phyloP scores from a whole-genome alignment of 495 filamentous ascomycete genomes.

The Neurospora intermedia region DNA sequence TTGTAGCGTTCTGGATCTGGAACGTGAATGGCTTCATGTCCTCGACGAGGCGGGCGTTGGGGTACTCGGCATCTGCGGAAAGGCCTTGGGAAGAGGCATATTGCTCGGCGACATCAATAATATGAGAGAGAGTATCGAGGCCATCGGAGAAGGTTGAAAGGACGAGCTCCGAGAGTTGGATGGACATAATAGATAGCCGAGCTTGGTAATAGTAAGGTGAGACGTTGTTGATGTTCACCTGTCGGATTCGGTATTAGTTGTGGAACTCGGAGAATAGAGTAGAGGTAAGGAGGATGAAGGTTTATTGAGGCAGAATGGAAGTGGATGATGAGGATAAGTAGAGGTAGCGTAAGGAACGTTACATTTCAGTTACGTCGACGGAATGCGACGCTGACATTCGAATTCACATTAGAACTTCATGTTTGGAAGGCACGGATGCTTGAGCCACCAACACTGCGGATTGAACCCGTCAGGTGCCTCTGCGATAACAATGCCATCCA shows the following conservation, averaged over 20 bases:
- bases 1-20: slow-evolving; percentile 33
- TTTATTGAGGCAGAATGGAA: too few species aligned
- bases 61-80: not conserved
- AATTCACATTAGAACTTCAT: too few species aligned
- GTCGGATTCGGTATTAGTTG: too few species aligned
- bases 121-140: slow-evolving; percentile 15
- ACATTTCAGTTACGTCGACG: too few species aligned
- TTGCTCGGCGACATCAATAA: slow-evolving; percentile 20
- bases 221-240: too few species aligned
- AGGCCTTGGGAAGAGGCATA: slow-evolving; percentile 11
- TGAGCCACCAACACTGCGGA: not conserved
- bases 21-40: slow-evolving; percentile 41
- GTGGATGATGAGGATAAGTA: too few species aligned
- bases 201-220: too few species aligned
- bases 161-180: slow-evolving; percentile 17
- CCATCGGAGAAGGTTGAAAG: slow-evolving; percentile 18
- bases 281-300: too few species aligned
- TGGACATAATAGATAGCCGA: not conserved
- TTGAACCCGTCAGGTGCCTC: not conserved
- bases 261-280: too few species aligned
- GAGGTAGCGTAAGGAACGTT: too few species aligned
- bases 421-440: too few species aligned
- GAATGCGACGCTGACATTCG: too few species aligned
- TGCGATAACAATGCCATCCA: not conserved
- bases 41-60: slow-evolving; percentile 21